A percentile compares a stretch with the other conserved stretches of the same genome.
These are phyloP conservation scores for Ascoidea tarda DNA, from an alignment of 805 yeast species.

Conservation along the genomic window DNA sequence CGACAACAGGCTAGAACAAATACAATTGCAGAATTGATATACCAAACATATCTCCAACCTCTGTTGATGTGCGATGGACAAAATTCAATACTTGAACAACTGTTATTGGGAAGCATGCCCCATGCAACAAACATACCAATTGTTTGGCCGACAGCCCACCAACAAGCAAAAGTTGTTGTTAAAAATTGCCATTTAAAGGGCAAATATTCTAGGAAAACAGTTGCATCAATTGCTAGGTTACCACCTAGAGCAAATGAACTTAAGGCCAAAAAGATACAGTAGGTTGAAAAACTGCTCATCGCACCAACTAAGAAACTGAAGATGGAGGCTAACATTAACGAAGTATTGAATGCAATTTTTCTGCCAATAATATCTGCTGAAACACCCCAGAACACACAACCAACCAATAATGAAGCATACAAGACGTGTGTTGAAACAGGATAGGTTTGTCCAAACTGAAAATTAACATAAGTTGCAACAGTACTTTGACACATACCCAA, in stretches of 20 bases:
- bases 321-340: slow-evolving; percentile 31
- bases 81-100: slow-evolving; percentile 27
- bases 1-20: slow-evolving; percentile 32
- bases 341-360: slow-evolving; percentile 33
- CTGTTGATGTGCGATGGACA: slow-evolving; percentile 33
- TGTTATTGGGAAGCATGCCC: slow-evolving; percentile 37
- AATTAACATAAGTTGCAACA: slow-evolving; percentile 30
- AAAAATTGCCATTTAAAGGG: slow-evolving; percentile 38
- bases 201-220: slow-evolving; percentile 37
- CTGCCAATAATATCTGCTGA: slow-evolving; percentile 42
- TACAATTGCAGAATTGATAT: slow-evolving; percentile 38
- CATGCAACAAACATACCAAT: slow-evolving; percentile 36
- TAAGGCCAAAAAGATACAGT: slow-evolving; percentile 32
- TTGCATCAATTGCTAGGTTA: slow-evolving; percentile 38
- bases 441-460: slow-evolving; percentile 29
- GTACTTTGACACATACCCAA: slow-evolving; percentile 31
- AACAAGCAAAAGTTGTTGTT: slow-evolving; percentile 37
- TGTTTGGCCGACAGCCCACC: slow-evolving; percentile 55
- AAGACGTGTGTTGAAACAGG: slow-evolving; percentile 31
- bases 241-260: slow-evolving; percentile 39
- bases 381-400: slow-evolving; percentile 44
- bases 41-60: slow-evolving; percentile 53
- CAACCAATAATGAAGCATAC: slow-evolving; percentile 36
- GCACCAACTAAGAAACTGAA: slow-evolving; percentile 43
- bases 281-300: slow-evolving; percentile 32